Conservation (phyloP, 2,329 filamentous ascomycete genomes). For the Arachnomyces sp. region DNA sequence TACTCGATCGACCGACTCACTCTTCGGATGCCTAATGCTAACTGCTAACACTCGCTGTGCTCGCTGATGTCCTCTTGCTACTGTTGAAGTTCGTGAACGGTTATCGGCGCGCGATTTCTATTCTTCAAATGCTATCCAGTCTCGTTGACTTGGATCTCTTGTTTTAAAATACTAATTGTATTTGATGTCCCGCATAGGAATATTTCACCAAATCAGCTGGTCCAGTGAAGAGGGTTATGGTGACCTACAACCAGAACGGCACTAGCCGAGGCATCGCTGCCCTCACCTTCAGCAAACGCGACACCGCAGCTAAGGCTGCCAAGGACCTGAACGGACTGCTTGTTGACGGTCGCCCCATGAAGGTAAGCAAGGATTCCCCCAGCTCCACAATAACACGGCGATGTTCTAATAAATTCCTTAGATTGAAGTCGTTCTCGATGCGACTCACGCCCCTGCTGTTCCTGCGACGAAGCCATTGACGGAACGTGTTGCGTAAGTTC, state of each 20-base stretch:
- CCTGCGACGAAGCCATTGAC: slow-evolving; percentile 65
- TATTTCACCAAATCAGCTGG: slow-evolving; percentile 87
- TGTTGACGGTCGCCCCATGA: slow-evolving; percentile 84
- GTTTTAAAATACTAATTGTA: slow-evolving; percentile 38
- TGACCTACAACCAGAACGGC: slow-evolving; percentile 89
- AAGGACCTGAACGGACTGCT: slow-evolving; percentile 78
- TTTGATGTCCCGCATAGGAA: slow-evolving; percentile 64
- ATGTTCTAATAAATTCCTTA: slow-evolving; percentile 27
- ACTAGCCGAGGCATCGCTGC: slow-evolving; percentile 88
- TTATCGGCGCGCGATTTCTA: slow-evolving; percentile 17
- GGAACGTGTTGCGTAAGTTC: slow-evolving; percentile 68
- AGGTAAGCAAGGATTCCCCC: slow-evolving; percentile 52
- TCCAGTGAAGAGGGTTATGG: slow-evolving; percentile 79
- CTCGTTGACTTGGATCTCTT: no score
- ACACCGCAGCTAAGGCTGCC: slow-evolving; percentile 77
- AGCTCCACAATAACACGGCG: slow-evolving; percentile 1
- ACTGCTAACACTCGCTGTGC: slow-evolving; percentile 44
- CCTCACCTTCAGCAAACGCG: slow-evolving; percentile 73
- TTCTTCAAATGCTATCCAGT: slow-evolving; percentile 17
- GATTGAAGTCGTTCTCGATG: slow-evolving; percentile 87
- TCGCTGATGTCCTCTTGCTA: slow-evolving; percentile 47
- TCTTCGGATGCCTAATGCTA: slow-evolving; percentile 24
- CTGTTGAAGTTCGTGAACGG: slow-evolving; percentile 16
- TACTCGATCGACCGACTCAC: no score
- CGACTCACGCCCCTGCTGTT: slow-evolving; percentile 61